Evolutionary conservation across 805 yeast genomes (phyloP), one percentile per base, ranked within the genome.

Genomic region (Cyberlindnera amylophila): DNA sequence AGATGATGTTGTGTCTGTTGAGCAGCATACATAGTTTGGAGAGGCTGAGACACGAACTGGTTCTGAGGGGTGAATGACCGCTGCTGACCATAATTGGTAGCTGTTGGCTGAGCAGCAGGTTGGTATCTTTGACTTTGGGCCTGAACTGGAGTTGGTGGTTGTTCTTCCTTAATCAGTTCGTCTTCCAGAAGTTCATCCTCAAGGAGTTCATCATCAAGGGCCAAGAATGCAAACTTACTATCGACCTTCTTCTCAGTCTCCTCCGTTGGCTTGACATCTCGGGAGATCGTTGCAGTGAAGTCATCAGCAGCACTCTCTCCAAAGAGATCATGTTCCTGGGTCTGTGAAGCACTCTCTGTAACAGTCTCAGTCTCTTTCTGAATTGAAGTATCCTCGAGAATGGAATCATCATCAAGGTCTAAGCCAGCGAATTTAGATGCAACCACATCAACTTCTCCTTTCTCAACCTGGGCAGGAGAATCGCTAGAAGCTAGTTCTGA

Each of bases 101-200:
- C 23, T 40, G 28, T 18, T 23, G 29, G n/a, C 24, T 32, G 35
- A 19, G 15, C 15, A 18, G 26, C 7, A 5, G 35, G 26, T 17
- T 17, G 35, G 9, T 32, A 32, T 32, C 26, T 32, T 16, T 9
- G 26, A 8, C 26, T 32, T 8, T 9, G 26, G 23, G 30, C 8
- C 30, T 27, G 30, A 27, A 27, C 30, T 21, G 24, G 24, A 21
- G 9, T 9, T 9, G 24, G 9, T 6, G 9, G 6, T 9, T 21
- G 24, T 21, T 21, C 24, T 21, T 21, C 24, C 24, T 21, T 63
- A 14, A 59, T 41, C 4, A 56, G 53, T 28, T 69, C 72, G 41
- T 70, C 75, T 43, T 69, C 77, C 42, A 73, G 52, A 8, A 47
- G 27, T 1, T 46, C 52, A 16, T 53, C 55, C 16, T 51, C 55